phyloP scores from a whole-genome alignment of 768 basidiomycete species.

The Leccinum longicurvipes region DNA sequence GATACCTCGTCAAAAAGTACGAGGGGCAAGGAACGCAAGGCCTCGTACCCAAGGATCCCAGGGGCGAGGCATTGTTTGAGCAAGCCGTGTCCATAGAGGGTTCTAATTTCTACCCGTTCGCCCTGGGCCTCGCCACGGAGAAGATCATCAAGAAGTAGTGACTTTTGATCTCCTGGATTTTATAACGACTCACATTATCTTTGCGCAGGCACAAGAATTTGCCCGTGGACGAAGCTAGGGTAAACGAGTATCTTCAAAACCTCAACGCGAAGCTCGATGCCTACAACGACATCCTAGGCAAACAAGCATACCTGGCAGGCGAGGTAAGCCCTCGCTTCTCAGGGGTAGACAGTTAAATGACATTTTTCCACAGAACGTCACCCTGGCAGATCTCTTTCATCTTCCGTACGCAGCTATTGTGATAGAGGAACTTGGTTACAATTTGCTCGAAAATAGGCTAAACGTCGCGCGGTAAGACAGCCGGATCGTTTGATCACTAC shows the following conservation, averaged over 20 bases:
- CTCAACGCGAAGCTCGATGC: constrained; percentile 43
- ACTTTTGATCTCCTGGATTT: constrained; percentile 9
- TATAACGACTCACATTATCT: constrained; percentile 2
- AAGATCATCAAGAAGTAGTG: constrained; percentile 49
- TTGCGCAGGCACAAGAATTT: constrained; percentile 4
- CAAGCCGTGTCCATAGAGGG: constrained; percentile 17
- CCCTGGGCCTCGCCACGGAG: constrained; percentile 41
- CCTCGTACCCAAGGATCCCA: constrained; percentile 17
- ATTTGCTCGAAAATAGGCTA: constrained; percentile 21
- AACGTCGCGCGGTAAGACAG: constrained; percentile 26
- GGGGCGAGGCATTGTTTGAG: constrained; percentile 18
- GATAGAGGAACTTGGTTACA: constrained; percentile 22
- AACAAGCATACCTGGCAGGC: constrained; percentile 55
- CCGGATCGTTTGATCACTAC: not conserved
- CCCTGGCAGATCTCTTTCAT: constrained; percentile 46
- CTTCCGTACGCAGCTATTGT: constrained; percentile 37
- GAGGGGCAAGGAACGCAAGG: constrained; percentile 17
- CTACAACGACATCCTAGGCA: constrained; percentile 52
- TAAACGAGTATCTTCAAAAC: constrained; percentile 20
- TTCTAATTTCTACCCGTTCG: constrained; percentile 48
- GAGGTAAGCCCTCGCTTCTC: constrained; percentile 34
- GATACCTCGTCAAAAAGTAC: constrained; percentile 30
- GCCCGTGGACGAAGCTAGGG: constrained; percentile 18
- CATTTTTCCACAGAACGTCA: constrained; percentile 32
- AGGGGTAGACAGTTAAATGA: not conserved